A percentile compares a stretch with the other conserved stretches of the same genome.
phyloP scores from a whole-genome alignment of 192 early-diverging fungal genomes.

The Spinellus fusiger region DNA sequence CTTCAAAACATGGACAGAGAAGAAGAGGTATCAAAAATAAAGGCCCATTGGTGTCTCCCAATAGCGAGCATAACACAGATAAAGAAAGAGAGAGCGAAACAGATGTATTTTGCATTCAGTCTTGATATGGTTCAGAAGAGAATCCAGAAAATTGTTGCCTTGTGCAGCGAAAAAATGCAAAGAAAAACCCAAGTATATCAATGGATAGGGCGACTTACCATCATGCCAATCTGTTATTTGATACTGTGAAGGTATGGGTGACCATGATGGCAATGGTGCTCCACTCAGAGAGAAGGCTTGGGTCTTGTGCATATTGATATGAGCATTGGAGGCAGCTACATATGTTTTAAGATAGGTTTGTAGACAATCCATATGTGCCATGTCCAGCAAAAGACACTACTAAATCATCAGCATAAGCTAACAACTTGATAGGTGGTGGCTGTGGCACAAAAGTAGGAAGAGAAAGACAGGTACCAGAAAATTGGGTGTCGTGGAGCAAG shows the following conservation, averaged over 20 bases:
- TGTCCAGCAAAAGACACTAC: neutral
- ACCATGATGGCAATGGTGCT: neutral
- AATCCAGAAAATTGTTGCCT: neutral
- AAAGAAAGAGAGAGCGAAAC: too few species aligned
- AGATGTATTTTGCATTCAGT: too few species aligned
- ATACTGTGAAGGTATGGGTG: neutral
- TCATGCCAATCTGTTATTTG: neutral
- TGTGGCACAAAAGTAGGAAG: too few species aligned
- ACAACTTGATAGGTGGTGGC: neutral
- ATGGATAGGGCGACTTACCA: neutral
- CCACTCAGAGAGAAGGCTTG: conserved; percentile 7
- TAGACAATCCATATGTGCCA: neutral
- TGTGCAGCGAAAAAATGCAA: neutral
- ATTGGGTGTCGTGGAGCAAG: neutral
- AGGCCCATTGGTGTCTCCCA: too few species aligned
- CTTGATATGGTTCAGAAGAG: too few species aligned
- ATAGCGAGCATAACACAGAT: too few species aligned
- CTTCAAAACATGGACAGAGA: too few species aligned
- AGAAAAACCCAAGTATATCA: neutral
- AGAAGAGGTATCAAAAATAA: too few species aligned
- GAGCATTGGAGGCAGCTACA: conserved; percentile 1
- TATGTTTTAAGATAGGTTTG: neutral
- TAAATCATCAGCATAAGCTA: conserved; percentile 23
- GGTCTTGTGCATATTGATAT: conserved; percentile 21
- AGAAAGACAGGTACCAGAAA: neutral